Conservation (phyloP, 1,284 basidiomycete genomes). For the Xerocomus minutiporus region DNA sequence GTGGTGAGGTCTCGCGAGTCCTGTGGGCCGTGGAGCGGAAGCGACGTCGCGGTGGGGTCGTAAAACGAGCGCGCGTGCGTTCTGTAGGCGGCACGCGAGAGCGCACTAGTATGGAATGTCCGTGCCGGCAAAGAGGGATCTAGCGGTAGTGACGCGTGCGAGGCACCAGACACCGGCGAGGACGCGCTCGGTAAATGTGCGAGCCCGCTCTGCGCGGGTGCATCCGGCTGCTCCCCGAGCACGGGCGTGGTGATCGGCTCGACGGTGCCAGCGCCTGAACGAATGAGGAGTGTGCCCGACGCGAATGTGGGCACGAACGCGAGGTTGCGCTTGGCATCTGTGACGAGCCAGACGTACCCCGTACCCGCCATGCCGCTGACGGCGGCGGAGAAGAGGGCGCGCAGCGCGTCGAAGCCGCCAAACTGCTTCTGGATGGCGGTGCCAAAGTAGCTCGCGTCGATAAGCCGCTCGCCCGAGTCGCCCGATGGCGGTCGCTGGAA, state of each 20-base stretch:
- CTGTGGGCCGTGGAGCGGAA: conserved; percentile 32
- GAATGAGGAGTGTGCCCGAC: conserved; percentile 83
- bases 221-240: conserved; percentile 21
- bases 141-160: conserved; percentile 8
- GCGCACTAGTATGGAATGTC: conserved; percentile 17
- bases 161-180: conserved; percentile 1
- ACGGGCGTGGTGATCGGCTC: conserved; percentile 35
- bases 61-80: conserved; percentile 24
- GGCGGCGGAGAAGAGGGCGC: conserved; percentile 73
- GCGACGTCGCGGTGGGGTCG: conserved; percentile 25
- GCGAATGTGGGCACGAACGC: conserved; percentile 85
- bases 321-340: conserved; percentile 59
- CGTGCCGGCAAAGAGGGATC: conserved; percentile 3
- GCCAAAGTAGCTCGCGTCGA: conserved; percentile 37
- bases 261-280: conserved; percentile 41
- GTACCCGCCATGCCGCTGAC: conserved; percentile 75
- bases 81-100: conserved; percentile 6
- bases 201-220: neutral
- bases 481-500: conserved; percentile 49
- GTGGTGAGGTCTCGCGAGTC: conserved; percentile 17
- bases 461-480: conserved; percentile 42
- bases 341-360: conserved; percentile 88
- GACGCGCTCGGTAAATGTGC: conserved; percentile 1
- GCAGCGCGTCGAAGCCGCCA: conserved; percentile 65
- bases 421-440: conserved; percentile 49